Base-by-base conservation (phyloP, 176 grass and related monocot genomes). In the Carex kokanica region DNA sequence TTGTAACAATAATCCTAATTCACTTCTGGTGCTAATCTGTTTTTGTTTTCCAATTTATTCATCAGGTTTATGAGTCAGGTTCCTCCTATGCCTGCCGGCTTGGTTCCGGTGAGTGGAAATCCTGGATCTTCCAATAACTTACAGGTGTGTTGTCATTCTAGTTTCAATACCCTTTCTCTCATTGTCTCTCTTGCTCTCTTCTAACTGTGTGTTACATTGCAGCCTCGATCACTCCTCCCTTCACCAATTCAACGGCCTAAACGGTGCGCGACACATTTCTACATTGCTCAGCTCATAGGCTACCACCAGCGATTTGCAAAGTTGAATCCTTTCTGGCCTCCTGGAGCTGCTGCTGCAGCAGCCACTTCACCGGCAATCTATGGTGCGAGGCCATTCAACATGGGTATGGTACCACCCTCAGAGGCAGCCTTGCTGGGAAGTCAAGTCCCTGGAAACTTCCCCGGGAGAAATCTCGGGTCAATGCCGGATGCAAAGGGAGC, bases 261-360 rank as follows among this genome's bases (percentile, higher is more conserved):
- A 85, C 89, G 93, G 41, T 93, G 93, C 43, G 91, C 88, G 8
- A 99, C 93, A 0, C 97, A 99, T 88, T 95, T 84, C 80, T 99
- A 90, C 64, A 88, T 99, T 60, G 93, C 97, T 3, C 88, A 99
- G 84, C 86, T 87, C 56, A 99, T 96, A 83, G 81, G 69, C 6
- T 88, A 93, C 81, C 78, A 92, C 31, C 93, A 99, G 88, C 85
- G 81, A 58, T 0, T 95, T 80, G 14, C 88, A 14, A 95, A 88
- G 91, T 90, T 99, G 88, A 92, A 87, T 83, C 70, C 90, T 23
- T 93, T 93, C 85, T 99, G 97, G 97, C 38, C 89, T 4, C 83
- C 89, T 36, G 85, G 86, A 2, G 88, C 85, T 0, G 78, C 80
- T 1, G 41, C 92, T 0, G 88, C 86, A 0, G 86, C 77, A 0